Base-by-base conservation (phyloP, 2,329 filamentous ascomycete genomes). In the Fusarium scirpi region DNA sequence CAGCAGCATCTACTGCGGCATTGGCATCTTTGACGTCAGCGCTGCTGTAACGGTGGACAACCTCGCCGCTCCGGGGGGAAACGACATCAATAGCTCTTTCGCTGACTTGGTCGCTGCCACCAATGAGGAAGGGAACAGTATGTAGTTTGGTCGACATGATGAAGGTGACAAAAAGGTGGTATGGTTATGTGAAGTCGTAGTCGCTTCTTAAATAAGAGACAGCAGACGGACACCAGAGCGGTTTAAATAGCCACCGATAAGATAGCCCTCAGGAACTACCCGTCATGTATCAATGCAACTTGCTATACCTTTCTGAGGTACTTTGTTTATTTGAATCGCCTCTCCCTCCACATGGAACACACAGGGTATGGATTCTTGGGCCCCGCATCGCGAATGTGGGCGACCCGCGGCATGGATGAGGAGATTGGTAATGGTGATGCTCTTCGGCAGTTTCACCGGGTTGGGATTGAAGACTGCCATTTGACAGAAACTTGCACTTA, bases 21-120 rank as follows among this genome's bases (percentile, higher is more conserved):
- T 86, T 80, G 29, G 90, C 90, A 68, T 87, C 83, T 4, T 82
- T 79, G 48, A 87, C 86, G 40, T 85, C 81, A 5, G 89, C 88
- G 34, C 86, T 88, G 34, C 85, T 84, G 61, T 86, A 87, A 60
- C 85, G 83, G 67, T 86, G 82, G 75, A 90, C 83, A 41, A 89
- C 76, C 16, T 86, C 75, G 25, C 76, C 88, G 73, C 78, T 87
- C 74, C 51, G 76, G 4, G 91, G 91, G 52, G 84, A 87, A 68
- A 83, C 80, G 38, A 93, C 86, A 52, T 85, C 78, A 73, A 89
- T 89, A 30, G 84, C 85, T 34, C 80, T 82, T 3, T 77, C 74
- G 4, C 86, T 83, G 8, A 74, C 77, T 56, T 83, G 76, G 59
- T 88, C 83, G 72, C 78, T 72, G 46, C 83, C 83, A 62, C 81